phyloP scores from a whole-genome alignment of 2,329 filamentous ascomycete species.

The Dothistroma septosporum region DNA sequence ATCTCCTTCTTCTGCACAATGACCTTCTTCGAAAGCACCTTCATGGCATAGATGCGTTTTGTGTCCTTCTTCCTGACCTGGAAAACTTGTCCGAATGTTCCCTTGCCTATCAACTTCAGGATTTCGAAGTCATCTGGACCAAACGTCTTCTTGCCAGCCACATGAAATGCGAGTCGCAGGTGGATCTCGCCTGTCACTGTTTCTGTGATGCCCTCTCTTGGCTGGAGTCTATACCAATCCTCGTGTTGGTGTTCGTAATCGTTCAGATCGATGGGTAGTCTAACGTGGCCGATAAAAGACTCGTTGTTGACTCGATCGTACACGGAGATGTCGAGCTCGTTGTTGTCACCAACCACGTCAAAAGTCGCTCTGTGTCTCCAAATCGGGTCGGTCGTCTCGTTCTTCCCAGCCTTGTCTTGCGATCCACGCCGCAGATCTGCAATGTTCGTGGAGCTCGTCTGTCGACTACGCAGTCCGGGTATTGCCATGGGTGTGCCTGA shows the following conservation, averaged over 20 bases:
- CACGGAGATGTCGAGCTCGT: constrained; percentile 85
- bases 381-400: constrained; percentile 73
- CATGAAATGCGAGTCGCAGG: constrained; percentile 79
- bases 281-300: constrained; percentile 85
- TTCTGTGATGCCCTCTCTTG: constrained; percentile 74
- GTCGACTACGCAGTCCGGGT: constrained; percentile 83
- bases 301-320: constrained; percentile 85
- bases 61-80: constrained; percentile 98
- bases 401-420: constrained; percentile 53
- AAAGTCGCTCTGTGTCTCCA: constrained; percentile 96
- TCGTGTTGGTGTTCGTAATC: constrained; percentile 67
- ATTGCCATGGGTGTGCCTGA: constrained; percentile 85
- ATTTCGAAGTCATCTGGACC: constrained; percentile 96
- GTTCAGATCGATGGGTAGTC: constrained; percentile 68
- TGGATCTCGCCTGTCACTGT: constrained; percentile 80
- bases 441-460: constrained; percentile 90
- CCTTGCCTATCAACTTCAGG: constrained; percentile 92
- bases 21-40: constrained; percentile 97
- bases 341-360: constrained; percentile 88
- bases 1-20: constrained; percentile 99
- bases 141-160: constrained; percentile 82
- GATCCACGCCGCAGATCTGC: constrained; percentile 52
- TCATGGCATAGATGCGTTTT: constrained; percentile 96
- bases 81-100: constrained; percentile 97
- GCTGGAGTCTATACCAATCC: constrained; percentile 79